Conservation (phyloP, 352 stramenopile genomes). For the Phytophthora citrophthora region DNA sequence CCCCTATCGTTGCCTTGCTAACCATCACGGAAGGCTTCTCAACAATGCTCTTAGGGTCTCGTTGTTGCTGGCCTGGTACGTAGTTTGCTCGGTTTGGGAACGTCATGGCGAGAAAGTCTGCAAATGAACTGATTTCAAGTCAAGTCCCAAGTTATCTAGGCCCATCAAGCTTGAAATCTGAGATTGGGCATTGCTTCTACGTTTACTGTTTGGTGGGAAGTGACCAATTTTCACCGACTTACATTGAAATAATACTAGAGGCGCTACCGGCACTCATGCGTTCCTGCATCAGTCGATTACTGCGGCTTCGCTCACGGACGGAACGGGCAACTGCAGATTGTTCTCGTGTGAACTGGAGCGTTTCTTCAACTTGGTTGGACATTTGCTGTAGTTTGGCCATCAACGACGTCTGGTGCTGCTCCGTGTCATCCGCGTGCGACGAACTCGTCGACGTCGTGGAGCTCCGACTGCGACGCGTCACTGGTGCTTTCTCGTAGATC, state of each 20-base stretch:
- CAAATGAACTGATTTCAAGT: conserved; percentile 18
- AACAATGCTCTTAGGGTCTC: conserved; percentile 34
- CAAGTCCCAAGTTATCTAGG: neutral
- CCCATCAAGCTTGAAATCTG: conserved; percentile 5
- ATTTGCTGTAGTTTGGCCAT: conserved; percentile 36
- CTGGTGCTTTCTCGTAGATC: conserved; percentile 10
- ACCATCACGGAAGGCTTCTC: neutral
- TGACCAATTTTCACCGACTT: neutral
- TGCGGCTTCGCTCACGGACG: conserved; percentile 17
- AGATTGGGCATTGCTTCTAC: neutral
- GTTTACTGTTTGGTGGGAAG: neutral
- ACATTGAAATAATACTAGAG: conserved; percentile 4
- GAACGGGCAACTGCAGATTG: conserved; percentile 35
- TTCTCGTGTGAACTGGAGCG: conserved; percentile 33
- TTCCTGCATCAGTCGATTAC: conserved; percentile 2
- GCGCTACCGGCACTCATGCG: conserved; percentile 1
- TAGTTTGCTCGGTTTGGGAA: conserved; percentile 68
- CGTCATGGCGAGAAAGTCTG: conserved; percentile 48
- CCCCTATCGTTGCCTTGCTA: neutral
- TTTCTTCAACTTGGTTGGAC: conserved; percentile 36
- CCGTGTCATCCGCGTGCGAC: conserved; percentile 12
- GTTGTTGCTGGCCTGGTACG: conserved; percentile 48
- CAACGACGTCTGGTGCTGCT: conserved; percentile 23
- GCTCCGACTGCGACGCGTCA: conserved; percentile 22
- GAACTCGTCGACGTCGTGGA: conserved; percentile 22